Conservation (phyloP, 352 stramenopile species). For the Globisporangium spinosum region DNA sequence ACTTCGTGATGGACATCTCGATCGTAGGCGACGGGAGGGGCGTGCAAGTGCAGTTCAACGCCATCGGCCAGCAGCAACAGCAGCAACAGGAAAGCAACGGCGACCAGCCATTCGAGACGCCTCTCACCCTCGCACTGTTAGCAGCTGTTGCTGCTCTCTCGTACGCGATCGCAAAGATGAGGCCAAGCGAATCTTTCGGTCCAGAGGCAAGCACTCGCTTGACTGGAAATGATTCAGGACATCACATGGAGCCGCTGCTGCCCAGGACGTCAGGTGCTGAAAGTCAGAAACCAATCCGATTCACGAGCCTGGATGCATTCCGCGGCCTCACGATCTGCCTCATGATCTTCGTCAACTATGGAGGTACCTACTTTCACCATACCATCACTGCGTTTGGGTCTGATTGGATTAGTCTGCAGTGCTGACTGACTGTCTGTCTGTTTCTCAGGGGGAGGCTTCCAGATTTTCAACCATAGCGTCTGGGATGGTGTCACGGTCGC, state of each 20-base stretch:
- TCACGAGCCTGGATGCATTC: conserved; percentile 58
- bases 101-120: background rate
- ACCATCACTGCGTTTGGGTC: background rate
- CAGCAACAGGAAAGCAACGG: no score
- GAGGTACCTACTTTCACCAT: conserved; percentile 25
- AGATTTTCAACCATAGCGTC: conserved; percentile 57
- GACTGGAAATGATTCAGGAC: background rate
- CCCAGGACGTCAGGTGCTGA: background rate
- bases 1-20: background rate
- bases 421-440: background rate
- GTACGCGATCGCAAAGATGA: background rate
- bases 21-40: background rate
- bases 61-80: background rate
- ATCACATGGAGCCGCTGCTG: conserved; percentile 9
- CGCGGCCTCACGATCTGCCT: conserved; percentile 66
- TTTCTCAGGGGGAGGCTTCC: conserved; percentile 46
- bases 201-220: background rate
- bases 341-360: conserved; percentile 90
- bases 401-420: no score
- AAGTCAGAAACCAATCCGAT: conserved; percentile 18
- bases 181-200: background rate
- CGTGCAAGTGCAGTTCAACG: background rate
- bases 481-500: conserved; percentile 81
- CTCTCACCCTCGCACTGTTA: background rate
- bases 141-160: background rate